Conservation (phyloP, 345 rosid species). For the Lumnitzera littorea region DNA sequence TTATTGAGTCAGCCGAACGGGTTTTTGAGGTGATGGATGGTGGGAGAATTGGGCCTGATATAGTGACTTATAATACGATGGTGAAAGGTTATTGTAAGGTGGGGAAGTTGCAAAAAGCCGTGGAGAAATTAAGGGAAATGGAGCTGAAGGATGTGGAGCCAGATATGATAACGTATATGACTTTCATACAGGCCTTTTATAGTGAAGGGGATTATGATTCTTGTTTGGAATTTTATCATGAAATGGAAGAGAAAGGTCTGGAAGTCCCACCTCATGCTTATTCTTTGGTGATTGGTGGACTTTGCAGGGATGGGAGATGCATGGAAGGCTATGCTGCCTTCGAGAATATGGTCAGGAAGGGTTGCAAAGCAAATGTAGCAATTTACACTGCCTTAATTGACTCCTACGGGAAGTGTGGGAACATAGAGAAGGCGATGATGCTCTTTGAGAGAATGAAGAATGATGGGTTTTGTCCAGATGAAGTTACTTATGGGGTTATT, state of each 20-base stretch:
- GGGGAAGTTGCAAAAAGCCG: slow-evolving; percentile 59
- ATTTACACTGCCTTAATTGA: slow-evolving; percentile 77
- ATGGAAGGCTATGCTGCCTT: slow-evolving; percentile 61
- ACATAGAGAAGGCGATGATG: slow-evolving; percentile 54
- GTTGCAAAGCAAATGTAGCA: slow-evolving; percentile 59
- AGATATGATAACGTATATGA: slow-evolving; percentile 83
- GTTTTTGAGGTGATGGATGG: slow-evolving; percentile 76
- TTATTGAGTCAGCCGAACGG: slow-evolving; percentile 63
- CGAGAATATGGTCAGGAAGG: slow-evolving; percentile 53
- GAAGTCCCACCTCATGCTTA: slow-evolving; percentile 72
- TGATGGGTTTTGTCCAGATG: slow-evolving; percentile 61
- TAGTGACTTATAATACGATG: slow-evolving; percentile 74
- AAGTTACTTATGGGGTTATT: slow-evolving; percentile 65
- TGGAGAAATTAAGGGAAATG: slow-evolving; percentile 60
- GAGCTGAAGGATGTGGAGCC: slow-evolving; percentile 52
- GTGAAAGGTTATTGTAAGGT: slow-evolving; percentile 74
- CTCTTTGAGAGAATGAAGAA: slow-evolving; percentile 70
- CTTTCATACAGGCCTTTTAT: slow-evolving; percentile 75
- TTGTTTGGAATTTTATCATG: slow-evolving; percentile 69
- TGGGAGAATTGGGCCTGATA: slow-evolving; percentile 57
- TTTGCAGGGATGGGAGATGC: slow-evolving; percentile 66
- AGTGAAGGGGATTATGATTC: slow-evolving; percentile 54
- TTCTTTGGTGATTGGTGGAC: slow-evolving; percentile 76
- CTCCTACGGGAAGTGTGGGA: slow-evolving; percentile 60
- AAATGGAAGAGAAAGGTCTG: slow-evolving; percentile 70